phyloP scores from a whole-genome alignment of 371 early-diverging fungal species.

The Rhizomucor pusillus region DNA sequence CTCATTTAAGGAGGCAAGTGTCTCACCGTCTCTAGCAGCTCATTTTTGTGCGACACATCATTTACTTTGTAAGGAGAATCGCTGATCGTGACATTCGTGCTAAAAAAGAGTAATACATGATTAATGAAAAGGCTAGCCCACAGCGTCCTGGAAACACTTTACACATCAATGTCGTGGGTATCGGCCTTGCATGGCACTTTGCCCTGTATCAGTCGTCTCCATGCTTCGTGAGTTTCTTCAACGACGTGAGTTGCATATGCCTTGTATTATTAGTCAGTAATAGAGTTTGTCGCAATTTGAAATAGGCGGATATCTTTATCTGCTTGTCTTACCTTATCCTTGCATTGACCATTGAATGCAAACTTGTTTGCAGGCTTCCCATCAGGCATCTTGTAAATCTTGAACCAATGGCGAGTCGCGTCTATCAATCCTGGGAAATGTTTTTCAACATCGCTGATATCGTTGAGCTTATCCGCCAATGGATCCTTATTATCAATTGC shows the following conservation, averaged over 20 bases:
- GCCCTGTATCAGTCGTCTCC: conserved; percentile 51
- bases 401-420: conserved; percentile 98
- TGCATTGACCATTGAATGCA: conserved; percentile 93
- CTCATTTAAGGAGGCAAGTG: too few species aligned
- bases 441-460: conserved; percentile 96
- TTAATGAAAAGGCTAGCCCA: neutral
- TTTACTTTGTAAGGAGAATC: conserved; percentile 30
- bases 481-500: conserved; percentile 92
- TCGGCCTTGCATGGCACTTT: conserved; percentile 39
- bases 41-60: conserved; percentile 13
- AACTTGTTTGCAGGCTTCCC: conserved; percentile 99
- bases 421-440: conserved; percentile 94
- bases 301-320: neutral
- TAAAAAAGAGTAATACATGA: conserved; percentile 4
- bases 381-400: conserved; percentile 99
- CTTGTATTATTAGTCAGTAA: conserved; percentile 4
- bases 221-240: conserved; percentile 54
- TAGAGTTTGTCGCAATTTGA: neutral
- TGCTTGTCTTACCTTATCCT: conserved; percentile 64
- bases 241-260: conserved; percentile 54
- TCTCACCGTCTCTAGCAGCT: neutral
- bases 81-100: conserved; percentile 28
- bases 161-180: conserved; percentile 29
- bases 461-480: conserved; percentile 84
- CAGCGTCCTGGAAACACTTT: conserved; percentile 2